Conservation (phyloP, 2,329 filamentous ascomycete species). For the Aspergillus brasiliensis region DNA sequence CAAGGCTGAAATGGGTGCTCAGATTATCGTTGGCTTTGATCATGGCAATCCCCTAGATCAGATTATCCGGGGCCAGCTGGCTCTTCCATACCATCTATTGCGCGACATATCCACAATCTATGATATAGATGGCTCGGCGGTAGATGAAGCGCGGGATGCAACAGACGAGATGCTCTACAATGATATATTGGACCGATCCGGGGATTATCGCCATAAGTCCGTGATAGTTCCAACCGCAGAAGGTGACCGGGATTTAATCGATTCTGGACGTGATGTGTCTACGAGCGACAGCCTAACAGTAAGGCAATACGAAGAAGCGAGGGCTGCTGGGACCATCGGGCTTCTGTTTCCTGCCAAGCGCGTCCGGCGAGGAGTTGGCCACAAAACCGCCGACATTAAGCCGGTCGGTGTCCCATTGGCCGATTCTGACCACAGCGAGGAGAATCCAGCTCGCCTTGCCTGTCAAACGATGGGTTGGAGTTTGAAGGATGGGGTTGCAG, state of each 20-base stretch:
- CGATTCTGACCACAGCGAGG: slow-evolving; percentile 67
- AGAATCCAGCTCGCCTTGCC: slow-evolving; percentile 73
- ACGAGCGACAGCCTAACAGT: slow-evolving; percentile 72
- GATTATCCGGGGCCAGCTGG: slow-evolving; percentile 86
- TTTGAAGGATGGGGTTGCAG: slow-evolving; percentile 64
- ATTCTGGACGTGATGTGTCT: slow-evolving; percentile 76
- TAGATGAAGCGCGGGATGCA: slow-evolving; percentile 76
- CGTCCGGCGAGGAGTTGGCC: slow-evolving; percentile 48
- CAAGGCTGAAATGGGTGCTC: slow-evolving; percentile 95
- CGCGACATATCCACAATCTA: slow-evolving; percentile 83
- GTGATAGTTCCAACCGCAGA: slow-evolving; percentile 71
- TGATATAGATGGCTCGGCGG: slow-evolving; percentile 65
- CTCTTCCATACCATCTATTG: slow-evolving; percentile 80
- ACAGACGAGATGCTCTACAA: slow-evolving; percentile 92
- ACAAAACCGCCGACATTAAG: slow-evolving; percentile 55
- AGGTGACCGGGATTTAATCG: slow-evolving; percentile 79
- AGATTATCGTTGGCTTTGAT: slow-evolving; percentile 97
- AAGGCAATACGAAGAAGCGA: slow-evolving; percentile 70
- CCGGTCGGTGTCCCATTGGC: slow-evolving; percentile 48
- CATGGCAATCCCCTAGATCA: slow-evolving; percentile 91
- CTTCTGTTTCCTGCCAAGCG: slow-evolving; percentile 46
- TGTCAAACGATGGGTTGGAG: slow-evolving; percentile 82
- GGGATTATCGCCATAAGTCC: slow-evolving; percentile 82
- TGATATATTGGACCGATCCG: slow-evolving; percentile 88
- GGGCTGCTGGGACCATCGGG: slow-evolving; percentile 58